Conservation (phyloP, 108 stramenopile genomes). For the Poteriospumella lacustris region DNA sequence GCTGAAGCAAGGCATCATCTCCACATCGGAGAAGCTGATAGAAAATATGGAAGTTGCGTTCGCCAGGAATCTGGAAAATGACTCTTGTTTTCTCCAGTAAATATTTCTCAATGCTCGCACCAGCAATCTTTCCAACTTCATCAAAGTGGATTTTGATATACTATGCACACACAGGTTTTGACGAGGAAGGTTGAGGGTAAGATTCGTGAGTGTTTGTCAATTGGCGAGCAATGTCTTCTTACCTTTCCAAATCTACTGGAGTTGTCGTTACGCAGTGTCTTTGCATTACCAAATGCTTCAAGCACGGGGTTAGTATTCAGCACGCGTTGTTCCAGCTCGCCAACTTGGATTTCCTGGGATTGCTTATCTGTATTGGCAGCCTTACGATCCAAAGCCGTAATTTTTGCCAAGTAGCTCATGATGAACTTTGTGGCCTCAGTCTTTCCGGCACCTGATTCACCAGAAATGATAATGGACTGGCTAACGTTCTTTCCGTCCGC, state of each 20-base stretch:
- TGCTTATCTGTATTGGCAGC: no score
- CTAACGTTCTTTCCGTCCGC: not conserved
- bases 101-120: slow-evolving; percentile 36
- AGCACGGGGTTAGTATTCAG: slow-evolving; percentile 36
- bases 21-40: slow-evolving; percentile 72
- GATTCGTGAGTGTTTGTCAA: no score
- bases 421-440: slow-evolving; percentile 93
- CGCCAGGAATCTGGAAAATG: slow-evolving; percentile 43
- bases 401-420: slow-evolving; percentile 72
- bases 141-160: slow-evolving; percentile 42
- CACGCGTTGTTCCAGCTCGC: not conserved
- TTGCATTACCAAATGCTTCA: slow-evolving; percentile 46
- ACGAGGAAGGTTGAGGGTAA: no score
- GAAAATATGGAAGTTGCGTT: slow-evolving; percentile 86
- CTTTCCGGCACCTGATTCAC: slow-evolving; percentile 89
- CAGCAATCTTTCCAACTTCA: slow-evolving; percentile 26
- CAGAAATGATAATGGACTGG: slow-evolving; percentile 83
- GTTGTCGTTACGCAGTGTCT: slow-evolving; percentile 50
- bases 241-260: slow-evolving; percentile 44
- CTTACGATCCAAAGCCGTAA: no score
- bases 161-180: no score
- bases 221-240: not conserved
- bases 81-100: slow-evolving; percentile 43
- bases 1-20: slow-evolving; percentile 47
- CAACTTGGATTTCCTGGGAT: not conserved